Evolutionary conservation across 164 flowering plant genomes (phyloP), one percentile per base, ranked within the genome.

Genomic region (Protea cynaroides): DNA sequence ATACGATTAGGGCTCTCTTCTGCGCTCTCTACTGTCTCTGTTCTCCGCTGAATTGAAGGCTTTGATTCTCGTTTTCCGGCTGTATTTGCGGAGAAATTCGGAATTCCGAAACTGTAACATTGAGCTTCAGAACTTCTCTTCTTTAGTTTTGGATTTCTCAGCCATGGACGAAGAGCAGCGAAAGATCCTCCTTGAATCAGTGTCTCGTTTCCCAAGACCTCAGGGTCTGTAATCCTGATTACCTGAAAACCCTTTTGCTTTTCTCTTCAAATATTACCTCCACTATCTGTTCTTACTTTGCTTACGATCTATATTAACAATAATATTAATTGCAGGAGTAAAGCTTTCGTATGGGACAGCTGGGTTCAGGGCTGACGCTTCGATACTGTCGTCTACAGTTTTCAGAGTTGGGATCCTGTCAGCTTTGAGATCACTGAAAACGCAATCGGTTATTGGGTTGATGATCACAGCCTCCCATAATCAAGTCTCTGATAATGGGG

Each of bases 391-490:
- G 44, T 85, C 98, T 15, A 85, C 96, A 8, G 87, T 87, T 52
- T 87, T 67, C 66, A 76, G 96, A 21, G 81, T 83, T 22, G 96
- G 96, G 49, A 84, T 90, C 50, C 58, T 93, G 68, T 85, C 92
- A 17, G 94, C 92, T 13, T 67, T 93, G 65, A 75, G 97, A 65
- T 82, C 97, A 2, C 22, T 90, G 22, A 81, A 86, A 69, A 89
- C 90, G 2, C 68, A 70, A 37, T 78, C 91, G 3, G 79, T 76
- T 25, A 73, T 84, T 18, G 98, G 98, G 0, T 63, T 94, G 71
- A 86, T 91, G 97, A 86, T 94, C 83, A 91, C 98, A 0, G 98
- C 98, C 11, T 94, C 98, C 0, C 98, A 94, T 71, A 94, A 94
- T 67, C 64, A 76, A 44, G 84, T 82, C 8, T 80, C 89, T 0